Conservation (phyloP, 169 alveolate species). For the Toxoplasma gondii region DNA sequence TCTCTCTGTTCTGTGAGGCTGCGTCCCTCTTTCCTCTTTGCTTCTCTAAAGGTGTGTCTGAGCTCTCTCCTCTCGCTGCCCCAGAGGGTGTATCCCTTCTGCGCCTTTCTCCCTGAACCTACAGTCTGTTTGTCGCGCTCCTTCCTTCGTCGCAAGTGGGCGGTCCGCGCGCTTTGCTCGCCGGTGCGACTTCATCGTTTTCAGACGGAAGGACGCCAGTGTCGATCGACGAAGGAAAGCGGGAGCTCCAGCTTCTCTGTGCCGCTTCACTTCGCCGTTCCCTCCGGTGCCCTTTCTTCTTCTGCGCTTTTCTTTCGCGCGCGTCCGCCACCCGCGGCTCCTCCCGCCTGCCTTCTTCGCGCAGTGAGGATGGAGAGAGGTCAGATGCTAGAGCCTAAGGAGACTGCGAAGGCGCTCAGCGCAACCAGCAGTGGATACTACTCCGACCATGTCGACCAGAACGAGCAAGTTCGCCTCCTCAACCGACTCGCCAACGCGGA, state of each 20-base stretch:
- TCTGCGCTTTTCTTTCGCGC: too few species aligned
- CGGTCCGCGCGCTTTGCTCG: too few species aligned
- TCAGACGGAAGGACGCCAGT: too few species aligned
- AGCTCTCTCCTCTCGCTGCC: background rate
- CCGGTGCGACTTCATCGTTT: too few species aligned
- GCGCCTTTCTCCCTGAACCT: background rate
- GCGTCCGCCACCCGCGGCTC: too few species aligned
- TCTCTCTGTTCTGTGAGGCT: background rate
- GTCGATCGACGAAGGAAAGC: too few species aligned
- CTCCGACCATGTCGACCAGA: background rate
- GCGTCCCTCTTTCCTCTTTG: background rate
- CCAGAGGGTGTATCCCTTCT: background rate
- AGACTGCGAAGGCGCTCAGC: background rate
- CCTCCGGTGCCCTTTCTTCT: too few species aligned
- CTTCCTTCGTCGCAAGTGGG: background rate
- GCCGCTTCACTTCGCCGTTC: too few species aligned
- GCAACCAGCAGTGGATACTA: background rate
- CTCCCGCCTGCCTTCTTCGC: background rate
- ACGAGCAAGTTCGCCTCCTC: constrained; percentile 39
- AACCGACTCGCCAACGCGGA: constrained; percentile 37
- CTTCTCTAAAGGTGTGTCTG: background rate
- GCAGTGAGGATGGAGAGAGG: background rate
- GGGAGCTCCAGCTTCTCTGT: too few species aligned
- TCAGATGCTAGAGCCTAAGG: background rate
- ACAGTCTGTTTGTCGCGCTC: background rate